Evolutionary conservation across 352 stramenopile species (phyloP), one percentile per base, ranked within the genome.

Genomic region (Sclerospora graminicola): DNA sequence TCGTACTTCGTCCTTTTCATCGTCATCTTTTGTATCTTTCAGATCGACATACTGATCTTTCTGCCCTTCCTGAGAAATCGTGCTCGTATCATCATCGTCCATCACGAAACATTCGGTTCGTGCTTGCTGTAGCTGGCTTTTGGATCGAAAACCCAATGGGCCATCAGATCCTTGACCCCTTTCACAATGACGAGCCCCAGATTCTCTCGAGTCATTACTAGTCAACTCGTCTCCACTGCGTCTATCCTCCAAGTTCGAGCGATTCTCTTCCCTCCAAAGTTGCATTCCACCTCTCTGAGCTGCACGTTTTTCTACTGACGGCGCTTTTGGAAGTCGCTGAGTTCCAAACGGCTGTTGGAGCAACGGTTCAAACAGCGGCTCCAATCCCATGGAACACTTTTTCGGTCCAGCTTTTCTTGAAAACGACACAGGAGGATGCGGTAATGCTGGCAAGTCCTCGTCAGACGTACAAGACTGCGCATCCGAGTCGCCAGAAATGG

Each of bases 331-430:
- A 19, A 86, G 46, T 13, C 74, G 63, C 34, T 90, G 78, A 0
- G 72, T 87, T 21, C 78, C 78, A 20, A 84, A 76, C 0, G 72
- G 59, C 1, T 65, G 60, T 8, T 86, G 73, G 13, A 90, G 38
- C 6, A 90, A 54, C 26, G 78, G 75, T 36, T 90, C 78, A 40
- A 84, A 90, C 9, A 90, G 41, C 13, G 78, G 75, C 47, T 90
- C 78, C 44, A 90, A 76, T 2, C 52, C 75, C 30, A 84, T 61
- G 8, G 52, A 60, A 52, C 66, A 84, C 29, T 69, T 78, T 23
- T 48, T 65, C 3, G 65, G 61, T 2, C 48, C 48, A 23, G 24
- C 26, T 15, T 51, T 60, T 31, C 48, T 57, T 8, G 45, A 42
- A 8, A 45, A 42, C 4, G 36, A 37, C 18, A 65, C 44, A 32